phyloP scores from a whole-genome alignment of 768 basidiomycete genomes.

The Gyrodon lividus region DNA sequence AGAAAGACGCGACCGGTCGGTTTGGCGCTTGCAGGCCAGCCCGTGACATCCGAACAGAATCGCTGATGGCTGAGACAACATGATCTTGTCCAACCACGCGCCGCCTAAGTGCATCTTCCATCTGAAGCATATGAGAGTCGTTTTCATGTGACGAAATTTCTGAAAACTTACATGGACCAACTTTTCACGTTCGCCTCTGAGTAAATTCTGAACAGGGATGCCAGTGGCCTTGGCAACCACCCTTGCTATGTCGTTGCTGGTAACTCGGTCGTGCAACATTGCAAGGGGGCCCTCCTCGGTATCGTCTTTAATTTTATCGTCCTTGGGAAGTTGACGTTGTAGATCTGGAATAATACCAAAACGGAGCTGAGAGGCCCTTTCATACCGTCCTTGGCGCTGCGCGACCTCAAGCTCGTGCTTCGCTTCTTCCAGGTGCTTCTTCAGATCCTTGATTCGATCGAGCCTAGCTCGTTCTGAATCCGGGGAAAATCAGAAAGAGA shows the following conservation, averaged over 20 bases:
- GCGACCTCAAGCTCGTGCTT: conserved; percentile 86
- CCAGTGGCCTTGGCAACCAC: conserved; percentile 89
- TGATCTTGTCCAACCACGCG: conserved; percentile 92
- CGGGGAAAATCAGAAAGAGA: neutral
- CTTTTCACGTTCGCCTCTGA: conserved; percentile 89
- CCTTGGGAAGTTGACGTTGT: conserved; percentile 63
- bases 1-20: conserved; percentile 88
- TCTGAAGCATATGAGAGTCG: conserved; percentile 42
- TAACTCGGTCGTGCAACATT: conserved; percentile 85
- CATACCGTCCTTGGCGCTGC: conserved; percentile 86
- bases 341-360: conserved; percentile 85
- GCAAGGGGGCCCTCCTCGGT: conserved; percentile 43
- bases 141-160: neutral
- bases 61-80: conserved; percentile 79
- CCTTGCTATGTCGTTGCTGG: conserved; percentile 83
- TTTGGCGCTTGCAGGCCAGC: conserved; percentile 88
- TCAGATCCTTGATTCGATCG: conserved; percentile 68
- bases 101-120: conserved; percentile 75
- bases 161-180: conserved; percentile 70
- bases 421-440: conserved; percentile 74
- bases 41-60: conserved; percentile 90
- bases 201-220: conserved; percentile 83
- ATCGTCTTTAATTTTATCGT: conserved; percentile 45
- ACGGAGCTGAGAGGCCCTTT: conserved; percentile 78
- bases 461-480: conserved; percentile 62